Conservation (phyloP, 805 yeast species). For the Danielia reshetovae region DNA sequence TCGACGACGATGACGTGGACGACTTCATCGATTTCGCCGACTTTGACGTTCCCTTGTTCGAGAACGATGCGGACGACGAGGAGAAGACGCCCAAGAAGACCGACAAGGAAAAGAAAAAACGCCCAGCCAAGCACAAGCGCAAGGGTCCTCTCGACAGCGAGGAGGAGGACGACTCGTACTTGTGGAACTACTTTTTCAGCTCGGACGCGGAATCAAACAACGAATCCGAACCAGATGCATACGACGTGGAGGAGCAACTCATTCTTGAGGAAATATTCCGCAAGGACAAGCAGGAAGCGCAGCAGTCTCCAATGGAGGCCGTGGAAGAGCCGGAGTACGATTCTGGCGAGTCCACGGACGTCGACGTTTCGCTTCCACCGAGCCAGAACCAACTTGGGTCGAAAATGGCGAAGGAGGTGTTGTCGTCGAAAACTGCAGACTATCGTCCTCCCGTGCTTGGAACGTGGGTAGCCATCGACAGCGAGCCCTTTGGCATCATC, state of each 20-base stretch:
- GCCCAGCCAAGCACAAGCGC: constrained; percentile 12
- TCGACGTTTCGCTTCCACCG: constrained; percentile 78
- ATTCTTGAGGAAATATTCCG: constrained; percentile 22
- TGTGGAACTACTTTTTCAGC: constrained; percentile 71
- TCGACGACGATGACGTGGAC: constrained; percentile 31
- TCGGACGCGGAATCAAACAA: constrained; percentile 33
- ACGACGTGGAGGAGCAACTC: constrained; percentile 20
- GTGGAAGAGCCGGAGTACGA: constrained; percentile 37
- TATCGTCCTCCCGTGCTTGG: constrained; percentile 91
- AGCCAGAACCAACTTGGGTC: constrained; percentile 54
- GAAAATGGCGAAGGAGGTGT: constrained; percentile 86
- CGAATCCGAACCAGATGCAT: constrained; percentile 19
- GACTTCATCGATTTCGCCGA: constrained; percentile 39
- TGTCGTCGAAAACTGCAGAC: constrained; percentile 81
- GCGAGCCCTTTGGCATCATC: constrained; percentile 87
- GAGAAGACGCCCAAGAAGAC: constrained; percentile 6
- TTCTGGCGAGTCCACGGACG: constrained; percentile 92
- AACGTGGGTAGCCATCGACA: constrained; percentile 78
- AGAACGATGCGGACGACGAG: constrained; percentile 8
- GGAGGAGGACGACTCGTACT: constrained; percentile 64
- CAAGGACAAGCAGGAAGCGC: constrained; percentile 11
- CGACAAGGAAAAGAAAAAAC: constrained; percentile 6
- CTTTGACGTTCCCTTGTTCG: constrained; percentile 29
- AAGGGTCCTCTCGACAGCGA: constrained; percentile 27
- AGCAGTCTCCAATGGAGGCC: constrained; percentile 8